These are phyloP conservation scores for Fusarium sp. DNA, from an alignment of 2,329 filamentous ascomycete species.

Conservation along the genomic window DNA sequence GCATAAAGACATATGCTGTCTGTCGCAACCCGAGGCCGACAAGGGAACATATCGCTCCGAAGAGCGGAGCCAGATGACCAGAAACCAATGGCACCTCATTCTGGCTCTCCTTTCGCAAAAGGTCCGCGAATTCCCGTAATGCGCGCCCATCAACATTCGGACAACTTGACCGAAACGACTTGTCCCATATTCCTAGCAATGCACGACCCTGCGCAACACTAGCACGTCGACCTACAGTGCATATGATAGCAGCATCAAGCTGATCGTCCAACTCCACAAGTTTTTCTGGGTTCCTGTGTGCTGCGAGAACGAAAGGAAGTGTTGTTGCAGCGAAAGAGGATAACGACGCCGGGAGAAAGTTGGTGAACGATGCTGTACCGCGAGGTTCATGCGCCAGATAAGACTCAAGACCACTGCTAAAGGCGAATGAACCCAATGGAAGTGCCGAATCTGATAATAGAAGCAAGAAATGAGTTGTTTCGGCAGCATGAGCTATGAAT, in stretches of 20 bases:
- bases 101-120: constrained; percentile 49
- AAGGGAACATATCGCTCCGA: constrained; percentile 73
- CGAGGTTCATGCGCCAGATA: constrained; percentile 75
- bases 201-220: constrained; percentile 81
- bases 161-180: constrained; percentile 66
- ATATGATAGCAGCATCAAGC: constrained; percentile 80
- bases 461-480: constrained; percentile 72
- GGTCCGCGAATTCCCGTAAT: constrained; percentile 52
- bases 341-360: constrained; percentile 77
- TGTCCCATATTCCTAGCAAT: constrained; percentile 80
- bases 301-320: constrained; percentile 79
- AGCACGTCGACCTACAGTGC: constrained; percentile 81
- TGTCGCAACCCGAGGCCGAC: constrained; percentile 70
- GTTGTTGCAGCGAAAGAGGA: constrained; percentile 77
- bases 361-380: constrained; percentile 62
- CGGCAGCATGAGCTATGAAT: constrained; percentile 31
- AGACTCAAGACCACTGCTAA: constrained; percentile 84
- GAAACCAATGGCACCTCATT: constrained; percentile 58
- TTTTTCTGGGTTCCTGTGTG: constrained; percentile 64
- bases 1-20: constrained; percentile 79
- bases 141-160: constrained; percentile 45
- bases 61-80: constrained; percentile 77
- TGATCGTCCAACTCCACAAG: constrained; percentile 76
- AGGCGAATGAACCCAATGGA: constrained; percentile 87
- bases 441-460: constrained; percentile 85